Evolutionary conservation across 2,329 filamentous ascomycete genomes (phyloP).

Genomic region (Aspergillus versicolor): DNA sequence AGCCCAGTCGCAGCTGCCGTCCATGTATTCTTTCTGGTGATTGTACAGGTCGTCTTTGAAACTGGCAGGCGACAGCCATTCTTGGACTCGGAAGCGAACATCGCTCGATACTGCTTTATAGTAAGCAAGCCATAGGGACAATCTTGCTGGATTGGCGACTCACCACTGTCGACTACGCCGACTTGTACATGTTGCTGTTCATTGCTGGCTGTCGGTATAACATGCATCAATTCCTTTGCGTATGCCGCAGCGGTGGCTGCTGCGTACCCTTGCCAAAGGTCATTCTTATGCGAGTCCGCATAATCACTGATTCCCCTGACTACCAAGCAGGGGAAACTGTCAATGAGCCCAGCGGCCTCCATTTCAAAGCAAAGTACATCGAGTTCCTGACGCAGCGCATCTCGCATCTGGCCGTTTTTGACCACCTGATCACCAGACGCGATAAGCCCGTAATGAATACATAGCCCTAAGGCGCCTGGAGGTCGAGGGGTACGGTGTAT

Average conservation of each 20-base stretch:
- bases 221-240: not conserved
- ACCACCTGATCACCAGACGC: constrained; percentile 2
- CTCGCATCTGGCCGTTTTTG: constrained; percentile 3
- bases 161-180: not conserved
- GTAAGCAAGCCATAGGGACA: too few relatives aligned
- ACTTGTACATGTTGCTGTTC: not conserved
- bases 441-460: constrained; percentile 2
- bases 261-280: not conserved
- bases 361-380: constrained; percentile 7
- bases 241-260: not conserved
- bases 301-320: not conserved
- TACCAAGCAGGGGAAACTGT: not conserved
- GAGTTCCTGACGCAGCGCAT: not conserved
- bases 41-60: not conserved
- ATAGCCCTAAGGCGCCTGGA: not conserved
- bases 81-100: not conserved
- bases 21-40: not conserved
- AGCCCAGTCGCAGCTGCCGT: not conserved
- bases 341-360: not conserved
- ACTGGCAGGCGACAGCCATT: not conserved
- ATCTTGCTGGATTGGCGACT: not conserved
- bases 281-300: not conserved
- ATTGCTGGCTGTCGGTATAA: not conserved
- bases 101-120: not conserved
- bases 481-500: not conserved